A percentile compares a stretch with the other conserved stretches of the same genome.
phyloP scores from a whole-genome alignment of 2,329 filamentous ascomycete species.

The Arachnopeziza araneosa region DNA sequence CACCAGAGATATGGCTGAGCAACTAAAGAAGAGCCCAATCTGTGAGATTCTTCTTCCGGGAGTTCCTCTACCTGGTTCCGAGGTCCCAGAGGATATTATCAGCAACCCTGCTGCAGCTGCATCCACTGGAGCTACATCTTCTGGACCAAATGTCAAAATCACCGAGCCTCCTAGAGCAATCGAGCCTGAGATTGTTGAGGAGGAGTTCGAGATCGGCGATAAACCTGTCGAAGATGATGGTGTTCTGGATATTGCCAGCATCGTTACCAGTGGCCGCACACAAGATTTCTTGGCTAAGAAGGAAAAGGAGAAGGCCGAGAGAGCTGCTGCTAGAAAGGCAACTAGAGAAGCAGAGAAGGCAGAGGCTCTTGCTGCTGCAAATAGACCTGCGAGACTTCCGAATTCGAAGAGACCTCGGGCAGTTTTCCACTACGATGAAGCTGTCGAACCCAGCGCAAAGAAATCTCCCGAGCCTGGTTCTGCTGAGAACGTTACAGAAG shows the following conservation, averaged over 20 bases:
- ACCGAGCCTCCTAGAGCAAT: conserved; percentile 25
- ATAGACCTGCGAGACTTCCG: conserved; percentile 56
- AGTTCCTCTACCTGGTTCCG: conserved; percentile 37
- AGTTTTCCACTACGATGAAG: conserved; percentile 68
- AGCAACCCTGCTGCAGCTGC: conserved; percentile 31
- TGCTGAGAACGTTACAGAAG: conserved; percentile 8
- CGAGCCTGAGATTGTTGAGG: conserved; percentile 29
- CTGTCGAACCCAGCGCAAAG: conserved; percentile 40
- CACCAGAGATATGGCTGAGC: conserved; percentile 62
- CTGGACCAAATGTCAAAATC: conserved; percentile 31
- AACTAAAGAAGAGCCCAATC: conserved; percentile 60
- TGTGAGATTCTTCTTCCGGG: conserved; percentile 61
- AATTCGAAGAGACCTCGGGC: conserved; percentile 68
- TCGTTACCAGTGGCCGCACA: conserved; percentile 76
- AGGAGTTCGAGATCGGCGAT: conserved; percentile 32
- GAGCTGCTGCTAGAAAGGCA: conserved; percentile 54
- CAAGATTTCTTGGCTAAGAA: conserved; percentile 78
- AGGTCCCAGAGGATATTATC: conserved; percentile 39
- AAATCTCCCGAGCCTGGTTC: conserved; percentile 30
- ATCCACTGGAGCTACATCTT: conserved; percentile 27
- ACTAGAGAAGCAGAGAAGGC: conserved; percentile 51
- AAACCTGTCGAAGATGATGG: conserved; percentile 57
- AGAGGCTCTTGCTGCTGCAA: conserved; percentile 42
- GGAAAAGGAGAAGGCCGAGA: conserved; percentile 71
- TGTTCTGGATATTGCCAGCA: conserved; percentile 77